phyloP scores from a whole-genome alignment of 2,329 filamentous ascomycete genomes.

The Zymoseptoria passerinii region DNA sequence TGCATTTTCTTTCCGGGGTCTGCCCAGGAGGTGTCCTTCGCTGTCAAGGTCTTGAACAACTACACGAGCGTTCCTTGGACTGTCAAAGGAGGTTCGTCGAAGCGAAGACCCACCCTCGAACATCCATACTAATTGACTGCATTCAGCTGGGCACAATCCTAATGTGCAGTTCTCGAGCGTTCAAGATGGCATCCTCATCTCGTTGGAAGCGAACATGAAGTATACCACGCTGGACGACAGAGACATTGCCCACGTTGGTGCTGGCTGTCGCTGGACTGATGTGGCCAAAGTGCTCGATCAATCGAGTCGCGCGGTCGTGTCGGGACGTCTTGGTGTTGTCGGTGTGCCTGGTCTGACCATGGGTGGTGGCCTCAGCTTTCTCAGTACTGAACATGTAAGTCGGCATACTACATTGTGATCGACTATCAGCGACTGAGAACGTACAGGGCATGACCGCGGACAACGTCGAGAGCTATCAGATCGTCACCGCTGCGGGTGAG shows the following conservation, averaged over 20 bases:
- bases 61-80: conserved; percentile 45
- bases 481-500: conserved; percentile 20
- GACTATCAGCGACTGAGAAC: not conserved
- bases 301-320: conserved; percentile 15
- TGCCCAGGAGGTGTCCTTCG: conserved; percentile 44
- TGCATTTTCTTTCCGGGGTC: conserved; percentile 38
- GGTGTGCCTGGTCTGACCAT: conserved; percentile 24
- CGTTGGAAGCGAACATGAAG: conserved; percentile 35
- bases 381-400: conserved; percentile 25
- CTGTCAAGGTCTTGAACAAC: conserved; percentile 43
- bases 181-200: conserved; percentile 37
- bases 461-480: conserved; percentile 26
- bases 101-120: not conserved
- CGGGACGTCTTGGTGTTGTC: conserved; percentile 20
- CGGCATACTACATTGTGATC: not conserved
- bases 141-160: conserved; percentile 35
- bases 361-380: conserved; percentile 24
- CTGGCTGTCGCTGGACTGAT: conserved; percentile 19
- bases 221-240: conserved; percentile 30
- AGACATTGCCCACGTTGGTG: conserved; percentile 22
- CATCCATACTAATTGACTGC: not conserved
- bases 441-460: conserved; percentile 22
- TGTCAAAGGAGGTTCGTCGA: conserved; percentile 40
- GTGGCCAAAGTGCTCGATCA: conserved; percentile 17
- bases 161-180: conserved; percentile 42